Evolutionary conservation across 2,329 filamentous ascomycete genomes (phyloP), one percentile per base, ranked within the genome.

Genomic region (Penicillium sp.): DNA sequence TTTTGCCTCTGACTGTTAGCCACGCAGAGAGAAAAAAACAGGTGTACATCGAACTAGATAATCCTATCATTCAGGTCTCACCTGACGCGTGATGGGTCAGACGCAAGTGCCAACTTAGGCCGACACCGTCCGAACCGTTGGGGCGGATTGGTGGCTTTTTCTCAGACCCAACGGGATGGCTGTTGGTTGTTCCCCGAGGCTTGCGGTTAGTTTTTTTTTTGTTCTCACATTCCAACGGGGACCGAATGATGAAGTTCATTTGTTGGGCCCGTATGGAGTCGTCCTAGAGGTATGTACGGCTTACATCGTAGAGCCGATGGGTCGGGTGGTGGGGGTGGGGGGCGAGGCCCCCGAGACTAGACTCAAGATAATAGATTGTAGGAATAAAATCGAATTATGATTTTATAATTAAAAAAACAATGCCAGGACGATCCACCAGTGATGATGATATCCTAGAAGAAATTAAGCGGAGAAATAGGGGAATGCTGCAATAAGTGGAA

Each of bases 81-180:
- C 57, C 55, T 61, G 63, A 64, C 60, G 59, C 60, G 59, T 65
- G 63, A 66, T 62, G 59, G 54, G 55, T 66, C 63, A 63, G 57
- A 64, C 29, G 41, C 40, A 49, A 33, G 31, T 45, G 42, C 38
- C 42, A 49, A 21, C 24, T 37, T 19, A 35, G 40, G 35, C 31
- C 33, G 17, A 53, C 26, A 37, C 19, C 13, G 32, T 45, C 50
- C 51, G 43, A 41, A 51, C 51, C 48, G 51, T 43, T 53, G 47
- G 47, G 42, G 17, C 33, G 39, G 38, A 49, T 33, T 12, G 12
- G 28, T 12, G 35, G 28, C 5, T 29, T 28, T 19, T 47, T 33
- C n/a, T 10, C 4, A 33, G 19, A 32, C 45, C 37, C 28, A 47
- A 24, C 19, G 31, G 29, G 45, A 35, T 48, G 39, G 39, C 21